Evolutionary conservation across 2,329 filamentous ascomycete genomes (phyloP).

Genomic region (Xylariaceae sp.): DNA sequence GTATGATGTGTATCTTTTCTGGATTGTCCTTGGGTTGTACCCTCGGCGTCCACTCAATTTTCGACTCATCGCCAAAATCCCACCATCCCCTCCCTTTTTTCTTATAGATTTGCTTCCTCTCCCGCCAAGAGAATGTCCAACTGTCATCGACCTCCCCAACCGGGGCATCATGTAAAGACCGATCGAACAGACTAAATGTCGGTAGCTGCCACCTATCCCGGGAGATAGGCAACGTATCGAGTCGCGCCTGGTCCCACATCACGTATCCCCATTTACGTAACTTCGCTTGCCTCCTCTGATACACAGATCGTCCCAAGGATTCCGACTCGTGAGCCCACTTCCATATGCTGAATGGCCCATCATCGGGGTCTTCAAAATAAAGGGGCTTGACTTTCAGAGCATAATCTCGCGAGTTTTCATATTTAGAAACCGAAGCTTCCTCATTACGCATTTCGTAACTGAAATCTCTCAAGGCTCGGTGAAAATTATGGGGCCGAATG

Average conservation of each 20-base stretch:
- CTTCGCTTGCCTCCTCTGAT: slow-evolving; percentile 8
- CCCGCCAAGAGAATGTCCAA: slow-evolving; percentile 6
- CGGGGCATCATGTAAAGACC: slow-evolving; percentile 5
- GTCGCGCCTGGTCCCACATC: slow-evolving; percentile 16
- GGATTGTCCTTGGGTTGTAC: neutral
- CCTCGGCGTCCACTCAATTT: slow-evolving; percentile 10
- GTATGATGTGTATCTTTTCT: slow-evolving; percentile 11
- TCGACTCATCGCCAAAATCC: slow-evolving; percentile 13
- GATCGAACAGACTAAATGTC: slow-evolving; percentile 4
- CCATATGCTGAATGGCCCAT: slow-evolving; percentile 12
- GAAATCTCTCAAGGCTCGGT: slow-evolving; percentile 6
- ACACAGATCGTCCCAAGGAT: slow-evolving; percentile 8
- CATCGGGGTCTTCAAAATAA: slow-evolving; percentile 19
- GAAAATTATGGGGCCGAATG: slow-evolving; percentile 3
- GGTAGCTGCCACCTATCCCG: slow-evolving; percentile 11
- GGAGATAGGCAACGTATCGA: slow-evolving; percentile 13
- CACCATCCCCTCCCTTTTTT: slow-evolving; percentile 16
- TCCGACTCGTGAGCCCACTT: slow-evolving; percentile 12
- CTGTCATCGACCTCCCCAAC: slow-evolving; percentile 5
- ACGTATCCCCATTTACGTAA: slow-evolving; percentile 15
- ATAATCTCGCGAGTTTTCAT: slow-evolving; percentile 13
- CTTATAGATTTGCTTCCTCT: slow-evolving; percentile 15
- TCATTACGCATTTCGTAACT: slow-evolving; percentile 3
- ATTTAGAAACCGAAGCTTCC: slow-evolving; percentile 9
- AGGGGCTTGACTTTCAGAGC: slow-evolving; percentile 4